A percentile compares a stretch with the other conserved stretches of the same genome.
Evolutionary conservation across 2,329 filamentous ascomycete species (phyloP).

Genomic region (Nothophaeocryptopus gaeumannii): DNA sequence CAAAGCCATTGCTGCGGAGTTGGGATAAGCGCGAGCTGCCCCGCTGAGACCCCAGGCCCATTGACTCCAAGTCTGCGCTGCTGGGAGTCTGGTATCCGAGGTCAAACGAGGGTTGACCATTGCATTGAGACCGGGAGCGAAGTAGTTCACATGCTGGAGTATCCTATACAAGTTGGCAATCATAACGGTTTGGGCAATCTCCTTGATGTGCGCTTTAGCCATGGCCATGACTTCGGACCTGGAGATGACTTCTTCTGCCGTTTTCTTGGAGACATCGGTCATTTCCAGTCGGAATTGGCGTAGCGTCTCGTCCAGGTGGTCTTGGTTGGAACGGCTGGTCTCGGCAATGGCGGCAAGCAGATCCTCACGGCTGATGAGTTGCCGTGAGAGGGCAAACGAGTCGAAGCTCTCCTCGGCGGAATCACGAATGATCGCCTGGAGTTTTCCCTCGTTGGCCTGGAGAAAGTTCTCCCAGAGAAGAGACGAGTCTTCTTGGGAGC

Average conservation of each 20-base stretch:
- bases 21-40: conserved; percentile 3
- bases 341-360: conserved; percentile 10
- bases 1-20: conserved; percentile 52
- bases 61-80: not conserved
- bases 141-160: conserved; percentile 64
- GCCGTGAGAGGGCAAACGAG: conserved; percentile 8
- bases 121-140: conserved; percentile 65
- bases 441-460: conserved; percentile 37
- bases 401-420: conserved; percentile 16
- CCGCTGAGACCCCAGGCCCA: not conserved
- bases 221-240: conserved; percentile 8
- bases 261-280: conserved; percentile 4
- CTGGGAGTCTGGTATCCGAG: conserved; percentile 50
- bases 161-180: conserved; percentile 28
- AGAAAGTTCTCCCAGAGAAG: conserved; percentile 32
- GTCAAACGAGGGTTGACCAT: conserved; percentile 58
- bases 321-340: conserved; percentile 10
- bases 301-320: conserved; percentile 15
- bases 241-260: conserved; percentile 10
- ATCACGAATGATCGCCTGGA: conserved; percentile 39
- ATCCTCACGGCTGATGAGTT: conserved; percentile 20
- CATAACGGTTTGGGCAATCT: conserved; percentile 32
- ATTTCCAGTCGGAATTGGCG: conserved; percentile 4
- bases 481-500: conserved; percentile 44
- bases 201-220: conserved; percentile 21